These are phyloP conservation scores for Hansenula anomala DNA, from an alignment of 1,139 yeast species.

Conservation along the genomic window DNA sequence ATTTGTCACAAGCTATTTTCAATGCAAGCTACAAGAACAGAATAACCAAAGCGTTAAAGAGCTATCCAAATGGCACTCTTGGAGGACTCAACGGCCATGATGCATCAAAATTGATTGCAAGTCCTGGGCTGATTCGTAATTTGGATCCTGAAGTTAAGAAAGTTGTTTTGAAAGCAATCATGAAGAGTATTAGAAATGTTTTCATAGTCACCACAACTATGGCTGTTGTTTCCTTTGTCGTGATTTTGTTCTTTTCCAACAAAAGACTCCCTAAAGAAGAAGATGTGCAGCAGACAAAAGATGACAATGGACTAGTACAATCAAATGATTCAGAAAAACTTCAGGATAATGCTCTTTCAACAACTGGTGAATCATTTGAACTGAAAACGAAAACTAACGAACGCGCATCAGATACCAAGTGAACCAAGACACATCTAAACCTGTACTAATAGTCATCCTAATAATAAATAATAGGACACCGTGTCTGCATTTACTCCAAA, in stretches of 20 bases:
- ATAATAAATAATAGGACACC: too few relatives aligned
- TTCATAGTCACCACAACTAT: constrained; percentile 38
- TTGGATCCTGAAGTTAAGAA: background rate
- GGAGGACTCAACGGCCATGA: background rate
- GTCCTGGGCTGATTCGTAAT: background rate
- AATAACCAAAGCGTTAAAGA: background rate
- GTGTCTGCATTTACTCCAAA: too few relatives aligned
- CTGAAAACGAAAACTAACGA: too few relatives aligned
- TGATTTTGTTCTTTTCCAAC: constrained; percentile 34
- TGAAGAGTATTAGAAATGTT: constrained; percentile 28
- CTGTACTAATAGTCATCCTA: too few relatives aligned
- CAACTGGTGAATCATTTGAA: too few relatives aligned
- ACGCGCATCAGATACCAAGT: too few relatives aligned
- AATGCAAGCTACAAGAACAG: constrained; percentile 22
- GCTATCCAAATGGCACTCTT: background rate
- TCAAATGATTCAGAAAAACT: too few relatives aligned
- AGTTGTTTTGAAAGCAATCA: background rate
- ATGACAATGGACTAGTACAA: too few relatives aligned
- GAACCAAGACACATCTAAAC: too few relatives aligned
- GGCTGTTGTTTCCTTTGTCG: constrained; percentile 28
- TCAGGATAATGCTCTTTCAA: too few relatives aligned
- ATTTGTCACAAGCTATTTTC: constrained; percentile 42
- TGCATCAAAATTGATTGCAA: background rate
- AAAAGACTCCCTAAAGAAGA: constrained; percentile 31
- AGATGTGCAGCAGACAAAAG: constrained; percentile 1